Evolutionary conservation across 306 rosid genomes (phyloP).

Genomic region (Myrica gale): DNA sequence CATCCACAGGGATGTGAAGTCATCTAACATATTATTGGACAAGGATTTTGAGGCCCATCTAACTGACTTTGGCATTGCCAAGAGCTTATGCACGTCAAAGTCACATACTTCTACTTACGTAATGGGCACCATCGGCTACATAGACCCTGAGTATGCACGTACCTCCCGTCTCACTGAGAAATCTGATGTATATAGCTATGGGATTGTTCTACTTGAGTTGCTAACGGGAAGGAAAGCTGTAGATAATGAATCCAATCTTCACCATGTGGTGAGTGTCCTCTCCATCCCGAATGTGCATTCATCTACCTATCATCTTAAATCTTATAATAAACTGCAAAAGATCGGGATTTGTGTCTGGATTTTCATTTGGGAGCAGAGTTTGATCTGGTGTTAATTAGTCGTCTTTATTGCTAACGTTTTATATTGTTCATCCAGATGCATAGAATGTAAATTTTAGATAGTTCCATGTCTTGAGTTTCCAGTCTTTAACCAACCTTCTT

Average conservation of each 20-base stretch:
- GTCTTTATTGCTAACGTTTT: neutral
- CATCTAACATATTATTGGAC: constrained; percentile 86
- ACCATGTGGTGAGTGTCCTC: constrained; percentile 59
- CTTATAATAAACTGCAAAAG: neutral
- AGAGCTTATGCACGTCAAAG: constrained; percentile 69
- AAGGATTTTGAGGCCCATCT: constrained; percentile 84
- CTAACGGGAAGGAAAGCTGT: constrained; percentile 93
- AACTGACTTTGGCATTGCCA: constrained; percentile 94
- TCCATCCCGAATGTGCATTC: neutral
- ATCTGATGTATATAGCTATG: constrained; percentile 91
- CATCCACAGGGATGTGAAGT: constrained; percentile 91
- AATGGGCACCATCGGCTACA: constrained; percentile 96
- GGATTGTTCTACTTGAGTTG: constrained; percentile 87
- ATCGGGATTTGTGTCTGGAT: neutral
- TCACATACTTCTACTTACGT: constrained; percentile 80
- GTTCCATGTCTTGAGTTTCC: neutral
- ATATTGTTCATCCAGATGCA: neutral
- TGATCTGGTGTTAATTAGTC: neutral
- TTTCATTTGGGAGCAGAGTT: neutral
- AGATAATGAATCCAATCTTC: constrained; percentile 85
- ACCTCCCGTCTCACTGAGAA: constrained; percentile 94
- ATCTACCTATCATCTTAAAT: neutral
- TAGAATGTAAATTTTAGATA: neutral
- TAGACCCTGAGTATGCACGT: constrained; percentile 94
- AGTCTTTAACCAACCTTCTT: too few relatives aligned